Base-by-base conservation (phyloP, 495 filamentous ascomycete genomes). In the Penicillium alfredii region DNA sequence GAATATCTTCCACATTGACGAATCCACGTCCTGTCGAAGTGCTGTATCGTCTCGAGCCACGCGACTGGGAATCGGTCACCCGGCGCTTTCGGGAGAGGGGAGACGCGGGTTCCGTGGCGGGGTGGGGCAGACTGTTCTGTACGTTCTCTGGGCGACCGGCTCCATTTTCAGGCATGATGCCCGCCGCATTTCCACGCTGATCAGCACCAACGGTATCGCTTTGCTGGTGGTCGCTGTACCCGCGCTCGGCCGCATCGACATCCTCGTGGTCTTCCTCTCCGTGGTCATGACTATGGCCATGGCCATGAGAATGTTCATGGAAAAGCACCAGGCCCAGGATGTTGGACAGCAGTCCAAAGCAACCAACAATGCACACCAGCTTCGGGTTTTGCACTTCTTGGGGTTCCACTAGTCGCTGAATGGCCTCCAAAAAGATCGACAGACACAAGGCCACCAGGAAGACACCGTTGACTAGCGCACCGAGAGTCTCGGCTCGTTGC, bases 401-500 rank as follows among this genome's bases (percentile, higher is more conserved):
- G 5, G 88, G 87, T 47, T 96, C 86, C 46, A 96, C 69, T 53
- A 97, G 79, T 44, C 92, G 76, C 41, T 88, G 84, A 22, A 95
- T 73, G 8, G 92, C 92, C 57, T 98, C 92, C 35, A 98, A 73
- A 55, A 97, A 87, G 49, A 98, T 98, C 3, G 90, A 88, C 25
- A 97, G 64, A 64, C 93, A 97, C 11, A 98, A 73, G 0, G 92
- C 92, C 49, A 98, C 88, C 28, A 98, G 71, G 63, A 98, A 98
- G 3, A 97, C 89, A 38, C 93, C 92, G 49, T 98, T 98, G 53
- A 96, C 81, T 32, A 95, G 73, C 11, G 92, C 92, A 55, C 92
- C 92, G 6, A 98, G 74, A 11, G 94, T 95, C 71, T 98, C 92
- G n/a, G 92, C 92, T 29, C 93, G 84, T 73, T 96, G 81, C 87